Conservation (phyloP, 2,329 filamentous ascomycete genomes). For the Botryotinia calthae region DNA sequence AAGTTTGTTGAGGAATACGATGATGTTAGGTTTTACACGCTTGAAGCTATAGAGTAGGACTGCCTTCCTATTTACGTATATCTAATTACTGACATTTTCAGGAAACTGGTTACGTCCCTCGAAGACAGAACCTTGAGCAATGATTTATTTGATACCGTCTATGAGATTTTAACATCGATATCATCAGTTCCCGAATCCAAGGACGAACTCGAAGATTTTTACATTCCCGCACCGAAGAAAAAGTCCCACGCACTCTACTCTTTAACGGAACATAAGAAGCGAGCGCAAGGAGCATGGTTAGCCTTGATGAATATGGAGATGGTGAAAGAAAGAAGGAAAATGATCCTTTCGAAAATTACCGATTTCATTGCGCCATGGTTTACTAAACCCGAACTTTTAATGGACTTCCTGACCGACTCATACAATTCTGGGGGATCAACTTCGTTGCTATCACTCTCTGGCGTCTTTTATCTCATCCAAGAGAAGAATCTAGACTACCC, state of each 20-base stretch:
- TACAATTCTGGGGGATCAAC: conserved; percentile 85
- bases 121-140: conserved; percentile 26
- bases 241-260: conserved; percentile 66
- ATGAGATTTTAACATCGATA: conserved; percentile 63
- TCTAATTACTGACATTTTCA: conserved; percentile 30
- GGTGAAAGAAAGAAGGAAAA: conserved; percentile 73
- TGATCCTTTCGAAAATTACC: conserved; percentile 71
- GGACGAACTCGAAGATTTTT: conserved; percentile 68
- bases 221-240: conserved; percentile 61
- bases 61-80: background rate
- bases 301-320: conserved; percentile 67
- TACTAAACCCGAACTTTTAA: conserved; percentile 78
- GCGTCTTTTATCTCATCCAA: conserved; percentile 91
- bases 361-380: conserved; percentile 87
- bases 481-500: conserved; percentile 95
- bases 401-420: conserved; percentile 95
- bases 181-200: conserved; percentile 67
- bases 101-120: conserved; percentile 40
- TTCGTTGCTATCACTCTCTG: conserved; percentile 83
- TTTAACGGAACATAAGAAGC: conserved; percentile 68
- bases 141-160: conserved; percentile 52
- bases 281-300: conserved; percentile 85
- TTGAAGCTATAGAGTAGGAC: conserved; percentile 68
- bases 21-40: conserved; percentile 81
- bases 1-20: conserved; percentile 78